Evolutionary conservation across 1,139 yeast species (phyloP).

Genomic region (Candida anutae): DNA sequence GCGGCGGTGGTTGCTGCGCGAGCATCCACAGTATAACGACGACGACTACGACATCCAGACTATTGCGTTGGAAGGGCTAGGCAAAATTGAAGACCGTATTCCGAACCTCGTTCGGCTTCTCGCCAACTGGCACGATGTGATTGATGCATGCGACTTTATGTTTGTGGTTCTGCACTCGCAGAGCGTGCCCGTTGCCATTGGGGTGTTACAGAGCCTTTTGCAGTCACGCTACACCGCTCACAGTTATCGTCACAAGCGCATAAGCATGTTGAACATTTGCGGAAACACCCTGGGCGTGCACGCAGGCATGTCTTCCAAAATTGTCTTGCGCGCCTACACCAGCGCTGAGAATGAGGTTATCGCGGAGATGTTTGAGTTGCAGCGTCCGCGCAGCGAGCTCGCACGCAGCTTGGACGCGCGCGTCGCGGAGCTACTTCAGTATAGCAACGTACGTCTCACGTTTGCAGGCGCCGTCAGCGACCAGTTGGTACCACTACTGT

Average conservation of each 20-base stretch:
- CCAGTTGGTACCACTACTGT: constrained; percentile 36
- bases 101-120: constrained; percentile 25
- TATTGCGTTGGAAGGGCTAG: constrained; percentile 48
- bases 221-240: not conserved
- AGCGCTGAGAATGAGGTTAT: constrained; percentile 40
- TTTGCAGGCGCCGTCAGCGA: constrained; percentile 41
- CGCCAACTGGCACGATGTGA: constrained; percentile 34
- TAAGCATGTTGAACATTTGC: constrained; percentile 40
- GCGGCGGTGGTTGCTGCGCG: constrained; percentile 28
- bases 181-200: constrained; percentile 38
- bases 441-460: constrained; percentile 41
- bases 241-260: constrained; percentile 14
- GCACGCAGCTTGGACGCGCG: constrained; percentile 24
- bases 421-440: constrained; percentile 21
- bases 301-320: constrained; percentile 34
- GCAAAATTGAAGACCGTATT: constrained; percentile 36
- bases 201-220: constrained; percentile 27
- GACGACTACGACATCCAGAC: constrained; percentile 29
- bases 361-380: constrained; percentile 41
- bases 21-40: constrained; percentile 13
- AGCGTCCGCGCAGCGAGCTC: constrained; percentile 26
- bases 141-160: constrained; percentile 34
- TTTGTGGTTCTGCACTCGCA: constrained; percentile 39
- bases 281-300: constrained; percentile 41
- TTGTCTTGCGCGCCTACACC: constrained; percentile 40